A percentile compares a stretch with the other conserved stretches of the same genome.
These are phyloP conservation scores for Colletotrichum neosansevieriae DNA, from an alignment of 2,329 filamentous ascomycete genomes.

Conservation along the genomic window DNA sequence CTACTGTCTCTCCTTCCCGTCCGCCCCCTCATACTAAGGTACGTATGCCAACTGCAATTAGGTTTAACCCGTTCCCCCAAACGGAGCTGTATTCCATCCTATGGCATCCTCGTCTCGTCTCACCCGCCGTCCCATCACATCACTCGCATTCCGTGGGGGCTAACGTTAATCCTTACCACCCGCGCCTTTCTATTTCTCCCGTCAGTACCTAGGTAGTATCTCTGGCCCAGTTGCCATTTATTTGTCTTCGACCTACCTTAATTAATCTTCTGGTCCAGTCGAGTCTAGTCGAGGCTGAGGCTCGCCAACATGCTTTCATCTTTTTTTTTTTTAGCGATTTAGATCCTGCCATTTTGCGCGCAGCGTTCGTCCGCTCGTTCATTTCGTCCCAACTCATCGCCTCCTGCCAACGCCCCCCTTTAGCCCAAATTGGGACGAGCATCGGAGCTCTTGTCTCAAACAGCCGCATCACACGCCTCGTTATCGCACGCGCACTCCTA, in stretches of 20 bases:
- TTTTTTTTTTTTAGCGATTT: background rate
- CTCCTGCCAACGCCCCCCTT: background rate
- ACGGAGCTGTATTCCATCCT: constrained; percentile 7
- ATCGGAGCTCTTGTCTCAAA: constrained; percentile 6
- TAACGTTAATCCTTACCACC: background rate
- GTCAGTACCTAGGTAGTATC: too few species aligned
- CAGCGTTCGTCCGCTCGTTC: constrained; percentile 5
- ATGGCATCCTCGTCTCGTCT: constrained; percentile 10
- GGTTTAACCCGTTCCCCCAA: background rate
- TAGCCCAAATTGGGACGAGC: constrained; percentile 1
- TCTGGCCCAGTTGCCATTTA: background rate
- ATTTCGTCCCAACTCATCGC: background rate
- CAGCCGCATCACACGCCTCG: constrained; percentile 30
- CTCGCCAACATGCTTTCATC: background rate
- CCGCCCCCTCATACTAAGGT: constrained; percentile 20
- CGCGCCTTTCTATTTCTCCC: background rate
- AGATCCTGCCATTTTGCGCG: constrained; percentile 2
- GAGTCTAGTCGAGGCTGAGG: constrained; percentile 23
- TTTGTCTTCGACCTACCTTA: background rate
- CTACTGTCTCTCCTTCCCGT: constrained; percentile 24
- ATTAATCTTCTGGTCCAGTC: constrained; percentile 17
- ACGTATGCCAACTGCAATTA: background rate
- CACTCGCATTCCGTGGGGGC: background rate
- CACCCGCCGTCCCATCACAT: constrained; percentile 8
- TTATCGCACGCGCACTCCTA: background rate